These are phyloP conservation scores for Dictyophora rubrovolvata DNA, from an alignment of 768 basidiomycete species.

Conservation along the genomic window DNA sequence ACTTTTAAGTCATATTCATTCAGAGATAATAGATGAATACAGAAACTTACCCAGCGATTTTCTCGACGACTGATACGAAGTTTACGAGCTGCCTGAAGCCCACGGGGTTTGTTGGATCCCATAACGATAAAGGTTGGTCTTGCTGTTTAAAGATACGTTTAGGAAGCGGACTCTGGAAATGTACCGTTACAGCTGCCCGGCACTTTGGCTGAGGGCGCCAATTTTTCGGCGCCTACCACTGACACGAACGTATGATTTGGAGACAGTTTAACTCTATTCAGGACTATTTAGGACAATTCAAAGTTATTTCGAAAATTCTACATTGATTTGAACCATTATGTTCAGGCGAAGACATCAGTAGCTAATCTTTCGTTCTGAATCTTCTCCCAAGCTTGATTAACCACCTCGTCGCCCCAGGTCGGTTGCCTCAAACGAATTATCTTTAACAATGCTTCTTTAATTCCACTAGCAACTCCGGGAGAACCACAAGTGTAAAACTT, in stretches of 20 bases:
- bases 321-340: not conserved
- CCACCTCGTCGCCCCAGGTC: constrained; percentile 10
- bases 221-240: not conserved
- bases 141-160: not conserved
- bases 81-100: constrained; percentile 97
- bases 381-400: constrained; percentile 21
- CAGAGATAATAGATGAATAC: not conserved
- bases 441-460: constrained; percentile 27
- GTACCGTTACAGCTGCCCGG: constrained; percentile 5
- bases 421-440: constrained; percentile 21
- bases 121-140: not conserved
- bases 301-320: too few species aligned
- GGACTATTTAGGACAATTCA: too few species aligned
- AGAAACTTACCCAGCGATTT: constrained; percentile 84
- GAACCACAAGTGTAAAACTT: constrained; percentile 38
- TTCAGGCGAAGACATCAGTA: constrained; percentile 36
- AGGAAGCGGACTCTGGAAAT: constrained; percentile 8
- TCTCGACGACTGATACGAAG: constrained; percentile 87
- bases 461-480: constrained; percentile 27
- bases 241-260: not conserved
- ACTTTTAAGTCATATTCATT: not conserved
- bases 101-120: constrained; percentile 89
- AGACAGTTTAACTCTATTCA: not conserved
- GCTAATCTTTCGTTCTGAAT: constrained; percentile 32
- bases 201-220: not conserved